phyloP scores from a whole-genome alignment of 2,329 filamentous ascomycete species.

The Incumbomyces delicatus region DNA sequence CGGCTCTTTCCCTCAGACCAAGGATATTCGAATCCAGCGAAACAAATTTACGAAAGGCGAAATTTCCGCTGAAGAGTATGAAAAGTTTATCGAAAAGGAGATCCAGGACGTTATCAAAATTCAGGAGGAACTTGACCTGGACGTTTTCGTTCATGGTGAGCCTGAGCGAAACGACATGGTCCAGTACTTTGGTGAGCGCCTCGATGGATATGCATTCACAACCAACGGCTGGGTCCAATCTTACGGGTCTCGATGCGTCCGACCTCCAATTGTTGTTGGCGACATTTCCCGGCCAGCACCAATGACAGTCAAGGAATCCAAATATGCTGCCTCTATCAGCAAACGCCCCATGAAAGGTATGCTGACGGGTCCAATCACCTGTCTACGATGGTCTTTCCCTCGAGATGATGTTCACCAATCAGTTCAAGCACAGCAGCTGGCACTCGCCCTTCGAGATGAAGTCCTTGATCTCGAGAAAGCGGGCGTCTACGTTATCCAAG shows the following conservation, averaged over 20 bases:
- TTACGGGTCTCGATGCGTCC: constrained; percentile 96
- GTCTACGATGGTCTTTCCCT: constrained; percentile 98
- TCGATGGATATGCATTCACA: constrained; percentile 96
- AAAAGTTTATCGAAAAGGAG: constrained; percentile 99
- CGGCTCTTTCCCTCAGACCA: constrained; percentile 98
- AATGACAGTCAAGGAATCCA: constrained; percentile 99
- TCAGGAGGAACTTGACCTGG: constrained; percentile 94
- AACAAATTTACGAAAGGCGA: constrained; percentile 99
- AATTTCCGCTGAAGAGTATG: constrained; percentile 84
- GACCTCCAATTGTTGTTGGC: constrained; percentile 95
- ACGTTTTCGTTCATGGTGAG: constrained; percentile 97
- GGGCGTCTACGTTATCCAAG: constrained; percentile 95
- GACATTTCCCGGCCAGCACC: constrained; percentile 93
- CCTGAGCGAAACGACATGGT: constrained; percentile 99
- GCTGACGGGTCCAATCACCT: constrained; percentile 98
- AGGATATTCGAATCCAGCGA: constrained; percentile 91
- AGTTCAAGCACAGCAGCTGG: constrained; percentile 96
- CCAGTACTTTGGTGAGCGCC: constrained; percentile 97
- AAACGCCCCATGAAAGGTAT: constrained; percentile 99
- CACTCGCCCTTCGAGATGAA: constrained; percentile 95
- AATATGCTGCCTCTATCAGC: constrained; percentile 91
- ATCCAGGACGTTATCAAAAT: constrained; percentile 91
- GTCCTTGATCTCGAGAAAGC: constrained; percentile 96
- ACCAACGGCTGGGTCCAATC: constrained; percentile 98
- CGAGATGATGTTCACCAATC: constrained; percentile 99